phyloP scores from a whole-genome alignment of 257 asterid genomes.

The Salvia hispanica region DNA sequence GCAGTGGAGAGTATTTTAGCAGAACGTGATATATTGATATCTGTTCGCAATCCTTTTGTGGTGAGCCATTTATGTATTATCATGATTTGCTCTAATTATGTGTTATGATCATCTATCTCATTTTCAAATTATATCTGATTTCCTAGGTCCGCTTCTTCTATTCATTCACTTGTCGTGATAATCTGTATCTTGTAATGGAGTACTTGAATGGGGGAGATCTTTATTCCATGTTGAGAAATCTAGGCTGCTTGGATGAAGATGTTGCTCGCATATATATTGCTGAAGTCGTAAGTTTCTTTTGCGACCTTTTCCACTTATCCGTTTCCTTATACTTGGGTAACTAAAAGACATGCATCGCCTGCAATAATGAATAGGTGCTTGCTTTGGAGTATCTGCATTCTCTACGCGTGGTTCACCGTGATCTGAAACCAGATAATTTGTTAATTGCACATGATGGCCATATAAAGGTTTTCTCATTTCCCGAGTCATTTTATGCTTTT shows the following conservation, averaged over 20 bases:
- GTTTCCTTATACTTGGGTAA: conserved; percentile 15
- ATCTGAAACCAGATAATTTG: conserved; percentile 97
- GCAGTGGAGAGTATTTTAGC: conserved; percentile 99
- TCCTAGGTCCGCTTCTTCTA: conserved; percentile 93
- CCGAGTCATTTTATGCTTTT: conserved; percentile 22
- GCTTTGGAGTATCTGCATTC: conserved; percentile 99
- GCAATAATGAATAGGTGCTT: conserved; percentile 70
- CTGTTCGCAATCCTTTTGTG: conserved; percentile 99
- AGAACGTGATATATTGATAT: conserved; percentile 92
- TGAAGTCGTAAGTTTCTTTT: conserved; percentile 83
- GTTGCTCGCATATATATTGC: conserved; percentile 96
- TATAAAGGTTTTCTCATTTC: conserved; percentile 65
- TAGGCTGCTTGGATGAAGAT: conserved; percentile 97
- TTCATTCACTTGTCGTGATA: conserved; percentile 98
- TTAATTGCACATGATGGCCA: conserved; percentile 99
- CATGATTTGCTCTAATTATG: conserved; percentile 26
- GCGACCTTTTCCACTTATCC: conserved; percentile 21
- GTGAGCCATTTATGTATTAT: conserved; percentile 58
- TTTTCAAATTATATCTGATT: conserved; percentile 35
- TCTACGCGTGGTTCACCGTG: conserved; percentile 94
- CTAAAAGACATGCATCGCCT: conserved; percentile 29
- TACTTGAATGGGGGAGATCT: conserved; percentile 99
- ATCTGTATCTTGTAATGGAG: conserved; percentile 98
- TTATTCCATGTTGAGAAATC: conserved; percentile 90
- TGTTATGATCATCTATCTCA: conserved; percentile 28